Base-by-base conservation (phyloP, 306 rosid genomes). In the Glycyrrhiza uralensis region DNA sequence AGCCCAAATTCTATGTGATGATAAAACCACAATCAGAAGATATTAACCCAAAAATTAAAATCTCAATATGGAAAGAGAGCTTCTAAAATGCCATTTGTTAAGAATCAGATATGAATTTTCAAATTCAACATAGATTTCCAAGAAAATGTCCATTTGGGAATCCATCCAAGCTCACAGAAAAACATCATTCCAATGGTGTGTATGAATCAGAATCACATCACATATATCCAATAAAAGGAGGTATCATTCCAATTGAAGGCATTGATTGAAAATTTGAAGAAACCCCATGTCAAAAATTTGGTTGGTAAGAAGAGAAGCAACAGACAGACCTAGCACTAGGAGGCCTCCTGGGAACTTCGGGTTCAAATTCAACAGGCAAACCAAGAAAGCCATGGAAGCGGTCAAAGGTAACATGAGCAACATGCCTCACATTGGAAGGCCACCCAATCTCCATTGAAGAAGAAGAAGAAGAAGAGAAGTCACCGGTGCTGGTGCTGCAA, bases 351-450 rank as follows among this genome's bases (percentile, higher is more conserved):
- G 99, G 97, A 22, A 94, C 96, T 58, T 94, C 96, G 5, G 96
- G 97, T 83, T 94, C 96, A 60, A 94, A 89, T 75, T 94, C 97
- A 82, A 86, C 91, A 14, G 99, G 99, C 86, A 94, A 81, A 3
- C 99, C 99, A 72, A 94, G 99, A 77, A 94, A 94, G 17, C 99
- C 99, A 85, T 94, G 87, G 76, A 94, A 94, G 0, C 97, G 94
- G 76, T 94, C 97, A 75, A 94, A 94, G 50, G 99, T 94, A 7
- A 94, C 99, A 81, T 94, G 99, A 19, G 97, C 97, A 17, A 94
- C 91, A 60, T 94, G 97, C 32, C 97, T 82, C 15, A 91, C 99
- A 82, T 94, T 81, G 0, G 96, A 87, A 80, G 97, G 99, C 93
- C 93, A 91, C 0, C 99, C 96, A 89, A 94, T 94, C 80, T 94